Percentiles rank a stretch among this genome's conserved stretches.
phyloP scores from a whole-genome alignment of 2,329 filamentous ascomycete genomes.

The Parascedosporium putredinis region DNA sequence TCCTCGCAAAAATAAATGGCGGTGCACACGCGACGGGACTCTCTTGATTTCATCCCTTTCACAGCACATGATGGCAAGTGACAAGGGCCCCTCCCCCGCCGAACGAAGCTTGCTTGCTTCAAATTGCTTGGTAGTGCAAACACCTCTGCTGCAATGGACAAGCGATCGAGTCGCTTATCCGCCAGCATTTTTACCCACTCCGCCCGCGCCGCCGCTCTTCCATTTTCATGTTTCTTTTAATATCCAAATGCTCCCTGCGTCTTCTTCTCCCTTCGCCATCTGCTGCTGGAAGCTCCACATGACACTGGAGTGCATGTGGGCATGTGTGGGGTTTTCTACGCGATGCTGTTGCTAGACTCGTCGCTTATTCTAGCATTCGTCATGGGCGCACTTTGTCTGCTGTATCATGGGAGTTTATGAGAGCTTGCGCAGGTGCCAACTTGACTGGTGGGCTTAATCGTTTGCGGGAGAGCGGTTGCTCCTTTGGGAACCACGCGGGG shows the following conservation, averaged over 20 bases:
- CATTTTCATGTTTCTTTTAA: background rate
- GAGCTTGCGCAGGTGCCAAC: background rate
- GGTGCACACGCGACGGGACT: background rate
- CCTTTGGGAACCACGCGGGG: no score
- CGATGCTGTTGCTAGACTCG: no score
- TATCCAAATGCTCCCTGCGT: background rate
- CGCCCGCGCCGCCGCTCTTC: background rate
- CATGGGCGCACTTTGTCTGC: background rate
- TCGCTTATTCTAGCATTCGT: slow-evolving; percentile 1
- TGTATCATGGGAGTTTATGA: background rate
- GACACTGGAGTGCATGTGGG: background rate
- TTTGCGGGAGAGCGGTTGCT: no score
- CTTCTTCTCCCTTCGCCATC: no score
- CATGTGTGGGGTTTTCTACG: no score
- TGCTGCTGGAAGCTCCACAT: background rate
- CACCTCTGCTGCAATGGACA: background rate
- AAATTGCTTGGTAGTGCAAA: no score
- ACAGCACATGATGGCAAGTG: background rate
- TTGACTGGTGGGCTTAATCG: background rate
- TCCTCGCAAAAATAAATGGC: background rate
- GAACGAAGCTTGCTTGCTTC: no score
- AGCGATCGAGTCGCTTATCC: background rate
- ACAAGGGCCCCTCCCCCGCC: no score
- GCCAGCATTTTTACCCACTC: background rate
- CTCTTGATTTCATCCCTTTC: background rate